Base-by-base conservation (phyloP, 495 filamentous ascomycete genomes). In the Aspergillus leporis region DNA sequence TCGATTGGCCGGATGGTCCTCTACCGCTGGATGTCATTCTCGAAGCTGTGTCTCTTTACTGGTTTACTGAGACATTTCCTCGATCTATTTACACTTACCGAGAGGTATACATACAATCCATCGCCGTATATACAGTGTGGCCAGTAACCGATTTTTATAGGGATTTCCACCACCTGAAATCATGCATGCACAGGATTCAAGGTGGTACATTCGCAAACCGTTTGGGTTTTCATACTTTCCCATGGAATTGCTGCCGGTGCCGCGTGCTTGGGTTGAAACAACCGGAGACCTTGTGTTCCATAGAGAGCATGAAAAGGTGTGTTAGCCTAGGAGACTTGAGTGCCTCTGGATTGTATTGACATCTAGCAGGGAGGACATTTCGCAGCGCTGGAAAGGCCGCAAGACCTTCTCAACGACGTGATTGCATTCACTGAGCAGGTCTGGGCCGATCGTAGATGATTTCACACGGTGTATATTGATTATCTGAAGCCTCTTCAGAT, bases 51-150 rank as follows among this genome's bases (percentile, higher is more conserved):
- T 81, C 77, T 2, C 67, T 88, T 16, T 90, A 86, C 68, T 90
- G 87, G 87, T 77, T 89, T 31, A 88, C 85, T 0, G 73, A 84
- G 5, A 79, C 78, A 4, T 83, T 84, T 48, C 77, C 82, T 7
- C 73, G 80, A 5, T 73, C 77, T 3, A 80, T 89, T 41, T 90
- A 86, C 65, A 75, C 70, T 0, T 87, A 83, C 65, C 79, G 78
- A 13, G 63, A 71, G 65, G 68, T 81, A 49, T 50, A 66, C 63
- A 14, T 10, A 46, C 3, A 12, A 8, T 48, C 25, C 25, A 21
- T 46, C 46, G 38, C 14, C 36, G 36, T 18, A 3, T 25, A 47
- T 10, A 19, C 31, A 7, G 51, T 3, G 22, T 50, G n/a, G 38
- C 56, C 61, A 36, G 32, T 41, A 23, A 65, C 58, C 61, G 55